Conservation (phyloP, 345 rosid species). For the Lenwebbia sp. region DNA sequence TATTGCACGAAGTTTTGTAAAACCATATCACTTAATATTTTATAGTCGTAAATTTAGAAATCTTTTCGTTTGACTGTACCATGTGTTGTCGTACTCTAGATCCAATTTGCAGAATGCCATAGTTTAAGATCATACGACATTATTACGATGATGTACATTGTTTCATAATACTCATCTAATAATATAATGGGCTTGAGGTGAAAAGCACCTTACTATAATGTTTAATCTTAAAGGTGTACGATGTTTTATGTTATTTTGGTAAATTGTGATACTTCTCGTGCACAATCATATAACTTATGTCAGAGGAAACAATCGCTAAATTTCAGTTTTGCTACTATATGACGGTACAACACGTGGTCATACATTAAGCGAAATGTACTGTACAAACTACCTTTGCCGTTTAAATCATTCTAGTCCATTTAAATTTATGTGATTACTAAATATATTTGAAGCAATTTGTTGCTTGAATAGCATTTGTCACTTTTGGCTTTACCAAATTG, state of each 20-base stretch:
- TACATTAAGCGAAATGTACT: neutral
- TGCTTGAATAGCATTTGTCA: neutral
- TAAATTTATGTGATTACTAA: neutral
- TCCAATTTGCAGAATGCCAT: neutral
- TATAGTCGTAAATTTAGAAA: no score
- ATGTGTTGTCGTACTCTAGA: neutral
- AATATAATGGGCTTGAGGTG: neutral
- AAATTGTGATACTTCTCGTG: neutral
- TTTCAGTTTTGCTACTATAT: neutral
- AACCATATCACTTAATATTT: neutral
- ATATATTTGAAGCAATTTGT: neutral
- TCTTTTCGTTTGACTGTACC: neutral
- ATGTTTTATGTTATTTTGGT: neutral
- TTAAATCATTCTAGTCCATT: neutral
- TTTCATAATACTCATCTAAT: neutral
- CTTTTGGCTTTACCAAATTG: no score
- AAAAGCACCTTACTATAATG: neutral
- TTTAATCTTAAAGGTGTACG: neutral
- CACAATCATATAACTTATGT: neutral
- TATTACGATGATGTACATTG: neutral
- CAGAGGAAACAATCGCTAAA: neutral
- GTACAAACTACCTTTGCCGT: neutral
- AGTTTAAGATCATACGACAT: neutral
- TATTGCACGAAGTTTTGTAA: neutral
- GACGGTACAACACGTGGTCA: neutral